Percentiles rank a stretch among this genome's conserved stretches.
phyloP scores from a whole-genome alignment of 2,329 filamentous ascomycete genomes.

The Penicillium psychrosexuale region DNA sequence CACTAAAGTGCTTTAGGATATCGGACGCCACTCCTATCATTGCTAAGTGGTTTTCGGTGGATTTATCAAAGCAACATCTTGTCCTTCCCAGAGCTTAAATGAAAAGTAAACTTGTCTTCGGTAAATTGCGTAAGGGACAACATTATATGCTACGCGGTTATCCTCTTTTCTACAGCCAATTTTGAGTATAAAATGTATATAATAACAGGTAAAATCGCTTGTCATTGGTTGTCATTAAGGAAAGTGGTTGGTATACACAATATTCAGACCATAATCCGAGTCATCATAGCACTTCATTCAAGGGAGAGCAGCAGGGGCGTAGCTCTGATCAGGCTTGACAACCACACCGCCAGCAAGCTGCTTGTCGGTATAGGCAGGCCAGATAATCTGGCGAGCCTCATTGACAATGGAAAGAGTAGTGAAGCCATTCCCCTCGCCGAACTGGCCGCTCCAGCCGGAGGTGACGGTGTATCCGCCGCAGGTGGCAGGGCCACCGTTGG shows the following conservation, averaged over 20 bases:
- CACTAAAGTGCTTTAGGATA: no score
- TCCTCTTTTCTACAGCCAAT: neutral
- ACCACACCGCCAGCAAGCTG: slow-evolving; percentile 47
- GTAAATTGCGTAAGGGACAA: neutral
- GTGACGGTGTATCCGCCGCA: slow-evolving; percentile 54
- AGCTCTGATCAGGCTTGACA: slow-evolving; percentile 52
- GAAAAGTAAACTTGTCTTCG: neutral
- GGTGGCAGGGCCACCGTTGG: slow-evolving; percentile 40
- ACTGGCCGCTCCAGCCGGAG: slow-evolving; percentile 56
- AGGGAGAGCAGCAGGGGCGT: slow-evolving; percentile 34
- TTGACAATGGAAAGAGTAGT: slow-evolving; percentile 53
- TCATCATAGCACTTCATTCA: slow-evolving; percentile 6
- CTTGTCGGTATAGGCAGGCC: slow-evolving; percentile 54
- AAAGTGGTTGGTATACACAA: slow-evolving; percentile 5
- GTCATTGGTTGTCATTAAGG: slow-evolving; percentile 7
- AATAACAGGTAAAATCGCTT: neutral
- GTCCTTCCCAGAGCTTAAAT: neutral
- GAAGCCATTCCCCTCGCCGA: slow-evolving; percentile 53
- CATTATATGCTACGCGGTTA: neutral
- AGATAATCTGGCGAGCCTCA: slow-evolving; percentile 46
- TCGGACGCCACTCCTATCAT: no score
- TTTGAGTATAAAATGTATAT: neutral
- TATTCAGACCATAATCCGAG: neutral
- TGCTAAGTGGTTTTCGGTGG: no score
- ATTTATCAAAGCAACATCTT: neutral